These are phyloP conservation scores for Furculomyces boomerangus DNA, from an alignment of 371 early-diverging fungal genomes.

Conservation along the genomic window DNA sequence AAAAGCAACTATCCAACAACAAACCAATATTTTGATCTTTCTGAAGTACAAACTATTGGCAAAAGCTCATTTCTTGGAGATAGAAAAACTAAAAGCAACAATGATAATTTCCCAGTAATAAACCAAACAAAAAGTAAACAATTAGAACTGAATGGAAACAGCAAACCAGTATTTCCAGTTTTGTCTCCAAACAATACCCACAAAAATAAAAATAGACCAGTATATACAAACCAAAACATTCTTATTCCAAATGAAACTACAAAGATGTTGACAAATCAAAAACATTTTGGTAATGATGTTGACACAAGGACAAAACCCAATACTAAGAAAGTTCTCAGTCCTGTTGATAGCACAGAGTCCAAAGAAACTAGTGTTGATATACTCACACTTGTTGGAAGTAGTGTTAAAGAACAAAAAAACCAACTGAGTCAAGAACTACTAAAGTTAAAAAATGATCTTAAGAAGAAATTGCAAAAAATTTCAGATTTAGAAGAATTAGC, in stretches of 20 bases:
- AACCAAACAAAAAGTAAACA: too few species aligned
- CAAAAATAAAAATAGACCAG: background rate
- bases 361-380: background rate
- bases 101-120: too few species aligned
- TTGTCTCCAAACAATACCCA: too few species aligned
- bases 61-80: too few species aligned
- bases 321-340: background rate
- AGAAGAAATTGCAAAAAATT: background rate
- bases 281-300: background rate
- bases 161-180: too few species aligned
- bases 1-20: background rate
- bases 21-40: background rate
- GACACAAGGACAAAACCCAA: background rate
- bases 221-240: background rate
- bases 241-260: background rate
- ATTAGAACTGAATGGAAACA: too few species aligned
- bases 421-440: background rate
- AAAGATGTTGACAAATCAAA: background rate
- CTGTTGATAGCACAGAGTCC: background rate
- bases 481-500: background rate
- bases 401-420: background rate
- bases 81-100: too few species aligned
- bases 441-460: background rate
- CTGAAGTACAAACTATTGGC: background rate
- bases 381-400: background rate